Evolutionary conservation across 1,139 yeast species (phyloP), one percentile per base, ranked within the genome.

Genomic region (Pichia sp.): DNA sequence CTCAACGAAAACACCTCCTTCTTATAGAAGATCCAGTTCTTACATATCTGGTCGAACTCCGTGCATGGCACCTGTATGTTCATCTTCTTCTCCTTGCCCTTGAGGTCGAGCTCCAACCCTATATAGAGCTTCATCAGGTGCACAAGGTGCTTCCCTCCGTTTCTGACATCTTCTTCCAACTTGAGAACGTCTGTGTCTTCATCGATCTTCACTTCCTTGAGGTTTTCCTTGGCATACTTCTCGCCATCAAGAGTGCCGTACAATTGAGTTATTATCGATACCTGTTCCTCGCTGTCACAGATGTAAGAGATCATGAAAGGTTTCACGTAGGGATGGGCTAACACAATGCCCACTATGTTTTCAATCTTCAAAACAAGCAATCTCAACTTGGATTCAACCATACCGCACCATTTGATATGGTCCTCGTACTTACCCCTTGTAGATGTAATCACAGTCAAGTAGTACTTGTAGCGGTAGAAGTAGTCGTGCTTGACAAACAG

Each of bases 41-140:
- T 83, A 67, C 97, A 88, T 18, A 89, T 71, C 49, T 78, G 83
- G 69, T 78, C 88, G 66, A 91, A 93, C 56, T 93, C 99, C 19
- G 89, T 79, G 65, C 98, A 91, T 9, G 98, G 97, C 60, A 85
- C 79, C 62, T 89, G 96, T 49, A 93, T 86, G 65, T 93, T 97
- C 56, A 93, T 75, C 61, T 83, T 85, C 63, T 80, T 83, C 34
- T 74, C 80, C 48, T 66, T 60, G 51, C 70, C 70, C 56, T 74
- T 76, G 51, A 85, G 69, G 55, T 79, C 75, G 37, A 91, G 75
- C 43, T 84, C 83, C 48, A 93, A 71, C 0, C 98, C 99, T 58
- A 93, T 80, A 67, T 78, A 95, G 57, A 90, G 73, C 46, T 87
- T 85, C 13, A 95, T 85, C 10, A 91, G 70, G 66, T 85, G 86